Conservation (phyloP, 1,284 basidiomycete genomes). For the Rhodotorula sp. region DNA sequence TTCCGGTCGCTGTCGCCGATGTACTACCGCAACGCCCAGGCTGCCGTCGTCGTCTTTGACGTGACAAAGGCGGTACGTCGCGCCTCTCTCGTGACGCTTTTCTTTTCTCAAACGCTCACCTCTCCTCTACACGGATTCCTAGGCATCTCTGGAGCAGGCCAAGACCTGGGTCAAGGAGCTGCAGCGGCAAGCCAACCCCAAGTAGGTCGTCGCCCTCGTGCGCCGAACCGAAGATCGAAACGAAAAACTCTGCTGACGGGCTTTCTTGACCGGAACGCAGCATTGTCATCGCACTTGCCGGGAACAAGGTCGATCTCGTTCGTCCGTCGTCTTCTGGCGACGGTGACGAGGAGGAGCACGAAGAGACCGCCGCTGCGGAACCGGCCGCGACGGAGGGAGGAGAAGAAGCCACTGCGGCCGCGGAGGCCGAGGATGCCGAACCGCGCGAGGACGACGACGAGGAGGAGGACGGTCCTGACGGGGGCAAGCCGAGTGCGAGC, state of each 20-base stretch:
- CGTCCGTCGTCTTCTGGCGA: conserved; percentile 47
- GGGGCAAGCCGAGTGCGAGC: conserved; percentile 54
- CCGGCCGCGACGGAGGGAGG: conserved; percentile 59
- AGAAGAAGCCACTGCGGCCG: conserved; percentile 60
- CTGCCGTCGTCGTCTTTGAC: conserved; percentile 97
- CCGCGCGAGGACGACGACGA: conserved; percentile 50
- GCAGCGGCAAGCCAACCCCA: conserved; percentile 97
- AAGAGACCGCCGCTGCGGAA: conserved; percentile 49
- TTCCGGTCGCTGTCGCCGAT: conserved; percentile 83
- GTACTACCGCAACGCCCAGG: conserved; percentile 97
- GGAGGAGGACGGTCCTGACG: conserved; percentile 18
- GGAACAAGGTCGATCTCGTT: conserved; percentile 69
- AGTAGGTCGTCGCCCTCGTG: conserved; percentile 13
- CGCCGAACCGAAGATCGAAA: too few species aligned
- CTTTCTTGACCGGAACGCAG: conserved; percentile 53
- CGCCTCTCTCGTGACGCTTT: neutral
- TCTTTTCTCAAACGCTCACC: neutral
- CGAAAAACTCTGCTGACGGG: too few species aligned
- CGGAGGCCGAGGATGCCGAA: conserved; percentile 77
- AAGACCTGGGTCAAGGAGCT: conserved; percentile 99
- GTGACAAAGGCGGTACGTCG: conserved; percentile 70
- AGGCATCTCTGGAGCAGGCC: conserved; percentile 91
- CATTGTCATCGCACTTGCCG: conserved; percentile 95
- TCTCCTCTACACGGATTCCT: neutral
- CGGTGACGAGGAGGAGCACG: conserved; percentile 46